Evolutionary conservation across 495 filamentous ascomycete genomes (phyloP), one percentile per base, ranked within the genome.

Genomic region (Aspergillus wentii): DNA sequence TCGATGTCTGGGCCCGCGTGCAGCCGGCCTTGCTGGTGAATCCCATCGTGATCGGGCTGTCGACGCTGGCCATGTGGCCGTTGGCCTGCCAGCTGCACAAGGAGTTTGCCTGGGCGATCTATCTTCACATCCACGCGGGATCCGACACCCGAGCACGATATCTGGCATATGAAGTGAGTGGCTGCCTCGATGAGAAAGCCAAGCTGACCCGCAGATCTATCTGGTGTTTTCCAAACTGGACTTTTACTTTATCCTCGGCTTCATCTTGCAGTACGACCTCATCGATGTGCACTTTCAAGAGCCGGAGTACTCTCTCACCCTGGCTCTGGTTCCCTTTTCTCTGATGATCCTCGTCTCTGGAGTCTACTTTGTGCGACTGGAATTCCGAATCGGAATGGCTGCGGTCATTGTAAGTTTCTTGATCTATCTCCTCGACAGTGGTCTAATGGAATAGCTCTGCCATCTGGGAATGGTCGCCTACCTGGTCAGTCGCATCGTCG

Each of bases 71-170:
- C 7, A 33, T 45, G 8, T 54, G 46, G 41, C 33, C 28, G 14
- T 25, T 35, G 19, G 43, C 50, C 2, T 57, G 46, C 31, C 27
- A 30, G n/a, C 30, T 54, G 15, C 50, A 57, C 17, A 37, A 38
- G 17, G 43, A 54, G 30, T 57, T 46, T 46, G 21, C 46, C 2
- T 57, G 53, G 53, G 41, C 38, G 8, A 48, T 57, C 18, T 57
- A 57, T 34, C 33, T 33, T 17, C 28, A 27, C 23, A 35, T 57
- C 17, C 43, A 49, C 5, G 53, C 50, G 17, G 33, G 43, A 25
- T 28, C 40, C 4, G 35, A 34, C 0, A 44, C 33, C 10, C 33
- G 37, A 17, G 21, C 33, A 11, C 40, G 44, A 6, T 51, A 48
- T 42, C 27, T 46, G 9, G 40, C 31, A 11, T 54, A 57, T 19